Evolutionary conservation across 2,329 filamentous ascomycete species (phyloP).

Genomic region (Claviceps quebecensis): DNA sequence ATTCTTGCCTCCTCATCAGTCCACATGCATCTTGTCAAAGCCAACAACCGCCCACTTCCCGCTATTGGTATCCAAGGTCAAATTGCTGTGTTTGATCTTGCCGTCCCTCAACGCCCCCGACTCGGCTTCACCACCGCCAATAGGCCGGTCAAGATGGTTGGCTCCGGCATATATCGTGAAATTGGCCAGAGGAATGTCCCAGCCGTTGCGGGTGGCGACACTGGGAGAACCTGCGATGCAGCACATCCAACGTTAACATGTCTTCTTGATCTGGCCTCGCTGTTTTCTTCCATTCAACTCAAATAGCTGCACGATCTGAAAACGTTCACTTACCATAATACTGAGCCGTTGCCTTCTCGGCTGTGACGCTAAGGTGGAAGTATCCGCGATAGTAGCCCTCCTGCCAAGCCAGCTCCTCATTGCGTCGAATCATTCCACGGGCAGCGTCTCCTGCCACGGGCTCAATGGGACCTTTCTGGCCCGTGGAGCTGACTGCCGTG

Average conservation of each 20-base stretch:
- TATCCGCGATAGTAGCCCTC: conserved; percentile 64
- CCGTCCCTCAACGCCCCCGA: conserved; percentile 41
- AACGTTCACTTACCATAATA: conserved; percentile 40
- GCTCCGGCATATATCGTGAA: conserved; percentile 52
- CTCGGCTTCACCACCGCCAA: conserved; percentile 30
- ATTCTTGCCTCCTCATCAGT: background rate
- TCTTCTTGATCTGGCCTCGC: no score
- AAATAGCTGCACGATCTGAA: no score
- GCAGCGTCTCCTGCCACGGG: conserved; percentile 34
- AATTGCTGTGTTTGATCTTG: conserved; percentile 29
- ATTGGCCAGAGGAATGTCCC: conserved; percentile 54
- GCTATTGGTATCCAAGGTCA: conserved; percentile 28
- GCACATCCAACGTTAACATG: background rate
- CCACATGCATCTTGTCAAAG: conserved; percentile 13
- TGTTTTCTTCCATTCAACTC: no score
- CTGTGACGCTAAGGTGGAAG: conserved; percentile 46
- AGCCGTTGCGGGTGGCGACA: conserved; percentile 42
- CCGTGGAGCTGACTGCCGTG: conserved; percentile 48
- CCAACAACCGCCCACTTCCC: conserved; percentile 13
- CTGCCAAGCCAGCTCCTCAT: conserved; percentile 57
- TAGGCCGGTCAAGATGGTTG: conserved; percentile 37
- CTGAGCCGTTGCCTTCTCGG: conserved; percentile 43
- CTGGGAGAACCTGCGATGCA: conserved; percentile 30
- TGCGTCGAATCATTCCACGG: conserved; percentile 31
- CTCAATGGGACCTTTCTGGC: conserved; percentile 43